A percentile compares a stretch with the other conserved stretches of the same genome.
Evolutionary conservation across 2,329 filamentous ascomycete species (phyloP).

Genomic region (Hypoxylon sp.): DNA sequence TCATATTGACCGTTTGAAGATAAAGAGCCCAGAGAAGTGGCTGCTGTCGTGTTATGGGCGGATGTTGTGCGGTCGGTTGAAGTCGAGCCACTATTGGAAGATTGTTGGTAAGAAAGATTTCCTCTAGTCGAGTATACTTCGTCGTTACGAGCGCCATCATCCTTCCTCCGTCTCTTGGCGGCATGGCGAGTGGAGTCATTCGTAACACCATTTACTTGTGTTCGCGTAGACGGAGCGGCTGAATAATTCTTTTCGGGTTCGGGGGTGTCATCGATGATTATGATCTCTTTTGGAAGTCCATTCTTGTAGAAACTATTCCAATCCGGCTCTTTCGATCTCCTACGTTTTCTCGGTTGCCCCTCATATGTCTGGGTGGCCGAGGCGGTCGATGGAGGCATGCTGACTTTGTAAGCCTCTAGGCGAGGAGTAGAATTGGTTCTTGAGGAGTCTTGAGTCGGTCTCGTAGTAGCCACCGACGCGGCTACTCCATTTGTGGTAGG

Average conservation of each 20-base stretch:
- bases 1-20: conserved; percentile 76
- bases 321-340: conserved; percentile 76
- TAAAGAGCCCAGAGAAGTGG: conserved; percentile 84
- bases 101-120: conserved; percentile 79
- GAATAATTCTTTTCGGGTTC: conserved; percentile 64
- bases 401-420: conserved; percentile 53
- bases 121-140: conserved; percentile 78
- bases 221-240: conserved; percentile 54
- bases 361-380: conserved; percentile 49
- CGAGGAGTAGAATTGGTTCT: conserved; percentile 55
- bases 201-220: conserved; percentile 56
- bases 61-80: conserved; percentile 90
- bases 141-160: conserved; percentile 74
- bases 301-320: conserved; percentile 88
- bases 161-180: conserved; percentile 82
- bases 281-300: conserved; percentile 86
- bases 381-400: conserved; percentile 57
- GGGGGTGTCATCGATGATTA: conserved; percentile 83
- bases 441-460: conserved; percentile 51
- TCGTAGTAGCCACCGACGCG: conserved; percentile 54
- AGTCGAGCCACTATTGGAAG: conserved; percentile 79
- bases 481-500: conserved; percentile 57
- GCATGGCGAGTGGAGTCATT: conserved; percentile 63
- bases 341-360: conserved; percentile 64
- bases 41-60: conserved; percentile 85